A percentile compares a stretch with the other conserved stretches of the same genome.
These are phyloP conservation scores for Penicillium digitatum DNA, from an alignment of 2,329 filamentous ascomycete genomes.

Conservation along the genomic window DNA sequence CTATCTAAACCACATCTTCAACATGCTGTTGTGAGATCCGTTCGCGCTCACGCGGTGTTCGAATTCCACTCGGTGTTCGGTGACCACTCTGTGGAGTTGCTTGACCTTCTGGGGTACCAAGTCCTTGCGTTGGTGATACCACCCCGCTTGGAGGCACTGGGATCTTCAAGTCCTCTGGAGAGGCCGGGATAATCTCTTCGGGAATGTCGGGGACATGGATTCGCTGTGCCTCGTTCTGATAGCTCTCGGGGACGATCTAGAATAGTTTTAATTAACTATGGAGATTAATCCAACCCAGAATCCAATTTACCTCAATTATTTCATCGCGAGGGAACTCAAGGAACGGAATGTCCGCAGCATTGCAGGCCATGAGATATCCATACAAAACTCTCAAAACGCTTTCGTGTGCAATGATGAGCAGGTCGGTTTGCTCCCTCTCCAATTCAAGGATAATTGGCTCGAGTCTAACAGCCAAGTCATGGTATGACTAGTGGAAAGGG, in stretches of 20 bases:
- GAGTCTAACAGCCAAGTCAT: constrained; percentile 94
- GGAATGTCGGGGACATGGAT: constrained; percentile 74
- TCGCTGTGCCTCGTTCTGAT: constrained; percentile 91
- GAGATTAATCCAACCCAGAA: background rate
- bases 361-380: constrained; percentile 97
- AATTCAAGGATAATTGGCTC: constrained; percentile 97
- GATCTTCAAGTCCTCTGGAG: constrained; percentile 76
- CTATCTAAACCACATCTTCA: constrained; percentile 41
- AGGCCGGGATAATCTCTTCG: constrained; percentile 65
- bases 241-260: constrained; percentile 88
- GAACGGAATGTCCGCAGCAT: constrained; percentile 86
- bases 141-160: constrained; percentile 61
- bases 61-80: constrained; percentile 25
- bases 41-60: constrained; percentile 43
- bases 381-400: constrained; percentile 96
- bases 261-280: constrained; percentile 13
- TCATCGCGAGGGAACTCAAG: constrained; percentile 93
- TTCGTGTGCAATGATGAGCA: constrained; percentile 98
- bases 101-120: constrained; percentile 42
- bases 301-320: constrained; percentile 72
- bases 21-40: constrained; percentile 45
- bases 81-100: constrained; percentile 43
- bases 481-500: constrained; percentile 67
- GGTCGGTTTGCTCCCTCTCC: constrained; percentile 91
- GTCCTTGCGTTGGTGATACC: constrained; percentile 43